Percentiles rank a stretch among this genome's conserved stretches.
These are phyloP conservation scores for Cercospora beticola DNA, from an alignment of 2,329 filamentous ascomycete species.

Conservation along the genomic window DNA sequence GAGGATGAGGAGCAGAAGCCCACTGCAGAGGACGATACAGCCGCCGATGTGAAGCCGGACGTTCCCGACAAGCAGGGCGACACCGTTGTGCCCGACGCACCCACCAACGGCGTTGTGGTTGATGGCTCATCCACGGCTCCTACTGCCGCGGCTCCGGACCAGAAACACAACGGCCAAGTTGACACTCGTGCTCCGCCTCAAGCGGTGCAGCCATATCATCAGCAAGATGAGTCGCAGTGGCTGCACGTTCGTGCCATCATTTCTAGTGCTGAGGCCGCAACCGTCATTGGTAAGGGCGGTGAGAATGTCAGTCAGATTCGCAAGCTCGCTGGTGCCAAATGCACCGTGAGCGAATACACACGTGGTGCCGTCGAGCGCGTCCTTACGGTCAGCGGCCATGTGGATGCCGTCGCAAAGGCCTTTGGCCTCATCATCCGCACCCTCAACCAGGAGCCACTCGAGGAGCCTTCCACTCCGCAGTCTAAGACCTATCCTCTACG, in stretches of 20 bases:
- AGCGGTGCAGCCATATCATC: conserved; percentile 46
- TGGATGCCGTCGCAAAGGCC: conserved; percentile 96
- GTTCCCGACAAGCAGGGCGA: conserved; percentile 61
- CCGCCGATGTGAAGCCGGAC: conserved; percentile 43
- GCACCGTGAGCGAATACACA: conserved; percentile 97
- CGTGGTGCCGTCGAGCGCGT: conserved; percentile 97
- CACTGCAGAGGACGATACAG: conserved; percentile 20
- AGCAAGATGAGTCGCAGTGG: conserved; percentile 89
- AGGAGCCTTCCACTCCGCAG: conserved; percentile 81
- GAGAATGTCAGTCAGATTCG: conserved; percentile 98
- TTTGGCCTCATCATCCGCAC: conserved; percentile 98
- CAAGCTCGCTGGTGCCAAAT: conserved; percentile 92
- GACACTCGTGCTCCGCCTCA: conserved; percentile 49
- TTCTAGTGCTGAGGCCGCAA: conserved; percentile 94
- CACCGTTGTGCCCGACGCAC: conserved; percentile 65
- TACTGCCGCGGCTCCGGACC: conserved; percentile 8
- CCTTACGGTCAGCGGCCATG: conserved; percentile 91
- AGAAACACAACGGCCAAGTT: conserved; percentile 50
- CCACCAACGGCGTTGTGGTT: conserved; percentile 47
- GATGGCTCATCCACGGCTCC: conserved; percentile 23
- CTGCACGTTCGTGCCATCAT: conserved; percentile 97
- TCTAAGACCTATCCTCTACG: conserved; percentile 97
- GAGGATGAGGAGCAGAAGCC: conserved; percentile 31
- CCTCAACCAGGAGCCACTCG: conserved; percentile 92
- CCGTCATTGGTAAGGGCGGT: conserved; percentile 96